Percentiles rank a stretch among this genome's conserved stretches.
phyloP scores from a whole-genome alignment of 2,329 filamentous ascomycete species.

The Claviceps quebecensis region DNA sequence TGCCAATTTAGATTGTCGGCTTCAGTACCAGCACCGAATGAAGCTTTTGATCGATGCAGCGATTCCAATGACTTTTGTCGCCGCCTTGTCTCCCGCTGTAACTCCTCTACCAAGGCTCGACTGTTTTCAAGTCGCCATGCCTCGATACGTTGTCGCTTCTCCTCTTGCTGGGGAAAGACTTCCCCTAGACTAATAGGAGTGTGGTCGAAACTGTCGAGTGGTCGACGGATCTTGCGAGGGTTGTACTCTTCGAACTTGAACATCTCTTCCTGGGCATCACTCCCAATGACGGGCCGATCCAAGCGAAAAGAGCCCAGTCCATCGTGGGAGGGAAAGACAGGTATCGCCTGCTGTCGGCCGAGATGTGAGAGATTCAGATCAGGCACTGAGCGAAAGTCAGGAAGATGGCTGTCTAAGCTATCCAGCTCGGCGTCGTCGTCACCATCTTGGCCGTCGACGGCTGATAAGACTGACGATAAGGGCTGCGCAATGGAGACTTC shows the following conservation, averaged over 20 bases:
- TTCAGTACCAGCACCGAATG: constrained; percentile 17
- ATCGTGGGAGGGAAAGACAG: constrained; percentile 82
- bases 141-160: constrained; percentile 75
- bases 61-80: constrained; percentile 49
- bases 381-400: constrained; percentile 63
- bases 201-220: constrained; percentile 38
- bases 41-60: constrained; percentile 14
- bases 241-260: constrained; percentile 85
- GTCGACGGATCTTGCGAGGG: constrained; percentile 47
- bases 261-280: constrained; percentile 63
- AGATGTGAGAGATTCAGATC: constrained; percentile 13
- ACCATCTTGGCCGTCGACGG: constrained; percentile 21
- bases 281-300: constrained; percentile 37
- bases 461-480: constrained; percentile 21
- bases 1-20: constrained; percentile 36
- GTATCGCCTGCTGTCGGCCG: constrained; percentile 39
- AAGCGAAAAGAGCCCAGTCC: constrained; percentile 75
- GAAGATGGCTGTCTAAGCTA: constrained; percentile 81
- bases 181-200: constrained; percentile 37
- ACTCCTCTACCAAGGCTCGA: constrained; percentile 69
- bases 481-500: constrained; percentile 30
- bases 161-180: constrained; percentile 47
- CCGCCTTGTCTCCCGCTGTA: constrained; percentile 68
- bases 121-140: constrained; percentile 88
- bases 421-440: constrained; percentile 74